Evolutionary conservation across 345 rosid species (phyloP).

Genomic region (Brassica carinata): DNA sequence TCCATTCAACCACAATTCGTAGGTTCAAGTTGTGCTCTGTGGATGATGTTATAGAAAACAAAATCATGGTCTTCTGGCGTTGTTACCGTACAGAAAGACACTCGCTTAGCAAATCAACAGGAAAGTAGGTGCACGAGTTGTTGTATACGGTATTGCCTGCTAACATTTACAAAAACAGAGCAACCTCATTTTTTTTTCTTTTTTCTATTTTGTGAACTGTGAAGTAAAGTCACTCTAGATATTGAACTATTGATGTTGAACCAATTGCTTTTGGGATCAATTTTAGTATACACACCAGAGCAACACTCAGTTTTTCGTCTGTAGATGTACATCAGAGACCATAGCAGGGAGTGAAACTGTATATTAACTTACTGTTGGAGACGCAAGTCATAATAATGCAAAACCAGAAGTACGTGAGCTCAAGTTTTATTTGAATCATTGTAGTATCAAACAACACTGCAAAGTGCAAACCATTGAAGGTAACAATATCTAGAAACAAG

Average conservation of each 20-base stretch:
- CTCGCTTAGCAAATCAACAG: conserved; percentile 85
- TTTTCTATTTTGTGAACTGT: not conserved
- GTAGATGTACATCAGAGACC: conserved; percentile 1
- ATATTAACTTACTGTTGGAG: conserved; percentile 2
- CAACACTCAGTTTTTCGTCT: not conserved
- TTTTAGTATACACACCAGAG: not conserved
- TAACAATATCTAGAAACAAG: conserved; percentile 24
- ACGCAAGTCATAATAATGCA: conserved; percentile 1
- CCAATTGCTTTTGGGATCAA: conserved; percentile 28
- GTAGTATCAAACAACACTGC: conserved; percentile 23
- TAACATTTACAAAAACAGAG: not conserved
- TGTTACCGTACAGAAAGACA: conserved; percentile 61
- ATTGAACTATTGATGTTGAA: conserved; percentile 18
- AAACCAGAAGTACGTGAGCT: not conserved
- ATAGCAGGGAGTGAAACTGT: conserved; percentile 11
- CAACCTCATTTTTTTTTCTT: not conserved
- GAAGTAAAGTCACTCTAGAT: not conserved
- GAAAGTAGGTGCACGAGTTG: conserved; percentile 89
- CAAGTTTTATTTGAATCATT: conserved; percentile 1
- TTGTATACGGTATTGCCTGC: conserved; percentile 71
- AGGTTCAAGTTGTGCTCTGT: not conserved
- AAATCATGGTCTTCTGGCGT: not conserved
- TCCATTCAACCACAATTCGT: not conserved
- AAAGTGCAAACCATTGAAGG: conserved; percentile 12
- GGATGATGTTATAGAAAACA: not conserved